These are phyloP conservation scores for Pythium folliculosum DNA, from an alignment of 352 stramenopile genomes.

Conservation along the genomic window DNA sequence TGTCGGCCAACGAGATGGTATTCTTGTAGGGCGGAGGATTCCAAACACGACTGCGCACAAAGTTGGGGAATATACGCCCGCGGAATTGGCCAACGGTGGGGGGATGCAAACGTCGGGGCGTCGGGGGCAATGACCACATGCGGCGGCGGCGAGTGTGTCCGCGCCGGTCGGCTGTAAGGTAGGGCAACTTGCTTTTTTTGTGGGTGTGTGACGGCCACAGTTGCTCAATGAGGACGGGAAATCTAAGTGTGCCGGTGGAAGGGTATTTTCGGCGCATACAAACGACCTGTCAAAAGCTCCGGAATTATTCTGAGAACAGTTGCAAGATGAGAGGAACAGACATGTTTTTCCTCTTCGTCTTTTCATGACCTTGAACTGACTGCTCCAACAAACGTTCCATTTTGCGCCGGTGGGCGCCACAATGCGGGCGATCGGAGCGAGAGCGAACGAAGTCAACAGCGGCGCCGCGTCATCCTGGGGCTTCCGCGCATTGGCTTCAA, in stretches of 20 bases:
- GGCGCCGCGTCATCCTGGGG: background rate
- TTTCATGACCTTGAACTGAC: conserved; percentile 7
- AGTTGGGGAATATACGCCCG: too few species aligned
- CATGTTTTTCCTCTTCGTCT: conserved; percentile 10
- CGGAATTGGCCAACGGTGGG: too few species aligned
- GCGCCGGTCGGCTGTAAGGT: background rate
- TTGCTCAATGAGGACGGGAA: conserved; percentile 12
- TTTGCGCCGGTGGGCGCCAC: too few species aligned
- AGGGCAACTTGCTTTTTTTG: conserved; percentile 23
- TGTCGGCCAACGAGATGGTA: too few species aligned
- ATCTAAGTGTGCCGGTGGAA: background rate
- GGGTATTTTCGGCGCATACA: conserved; percentile 14
- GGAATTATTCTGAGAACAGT: conserved; percentile 17
- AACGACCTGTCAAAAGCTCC: background rate
- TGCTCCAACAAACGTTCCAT: background rate
- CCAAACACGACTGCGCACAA: too few species aligned
- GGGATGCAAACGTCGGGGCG: too few species aligned
- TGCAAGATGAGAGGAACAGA: conserved; percentile 11
- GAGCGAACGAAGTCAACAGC: background rate
- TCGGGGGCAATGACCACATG: too few species aligned
- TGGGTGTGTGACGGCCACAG: background rate
- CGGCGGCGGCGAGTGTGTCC: background rate
- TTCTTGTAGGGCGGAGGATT: too few species aligned
- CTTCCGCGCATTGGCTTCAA: background rate
- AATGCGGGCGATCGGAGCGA: background rate